Evolutionary conservation across 2,329 filamentous ascomycete species (phyloP), one percentile per base, ranked within the genome.

Genomic region (Phialophora macrospora): DNA sequence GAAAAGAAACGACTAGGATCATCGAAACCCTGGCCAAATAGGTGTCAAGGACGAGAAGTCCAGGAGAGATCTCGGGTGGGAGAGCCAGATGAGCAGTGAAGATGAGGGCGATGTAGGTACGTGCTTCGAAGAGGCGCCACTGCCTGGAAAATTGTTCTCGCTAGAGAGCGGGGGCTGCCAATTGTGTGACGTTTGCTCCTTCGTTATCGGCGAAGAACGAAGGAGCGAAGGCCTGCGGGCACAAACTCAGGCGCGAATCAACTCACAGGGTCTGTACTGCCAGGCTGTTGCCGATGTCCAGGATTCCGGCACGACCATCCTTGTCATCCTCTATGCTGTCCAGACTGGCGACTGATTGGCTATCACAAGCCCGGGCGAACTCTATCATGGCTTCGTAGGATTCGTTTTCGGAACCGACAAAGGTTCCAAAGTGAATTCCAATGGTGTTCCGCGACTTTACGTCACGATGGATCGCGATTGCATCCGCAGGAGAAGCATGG

Each of bases 361-460:
- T 49, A 30, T 63, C 61, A 34, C 66, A 66, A 17, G 63, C 60
- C 28, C 62, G 58, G 20, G 34, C 56, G 46, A 68, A 64, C 34
- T 68, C 67, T 32, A 59, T 64, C 24, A 63, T 51, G 4, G 67
- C 67, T 60, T 68, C 67, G 49, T 60, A 58, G 7, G 64, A 48
- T 46, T 68, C 67, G 44, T 61, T 66, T 24, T 62, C 60, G 5
- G 60, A 54, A 8, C 67, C 67, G 12, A 68, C 32, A 30, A 68
- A 68, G 0, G 82, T 83, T 0, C 82, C 82, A 66, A 80, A 84
- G 63, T 84, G 82, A 79, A 84, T 83, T 0, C 80, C 82, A 30
- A 84, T 77, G 41, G 79, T 82, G 69, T 78, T 78, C 71, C 76
- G 80, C 55, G 80, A 80, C 55, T 69, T 76, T 57, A 84, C 72